These are phyloP conservation scores for Acanthamoeba sp. DNA, from an alignment of 208 protist species.

Conservation along the genomic window DNA sequence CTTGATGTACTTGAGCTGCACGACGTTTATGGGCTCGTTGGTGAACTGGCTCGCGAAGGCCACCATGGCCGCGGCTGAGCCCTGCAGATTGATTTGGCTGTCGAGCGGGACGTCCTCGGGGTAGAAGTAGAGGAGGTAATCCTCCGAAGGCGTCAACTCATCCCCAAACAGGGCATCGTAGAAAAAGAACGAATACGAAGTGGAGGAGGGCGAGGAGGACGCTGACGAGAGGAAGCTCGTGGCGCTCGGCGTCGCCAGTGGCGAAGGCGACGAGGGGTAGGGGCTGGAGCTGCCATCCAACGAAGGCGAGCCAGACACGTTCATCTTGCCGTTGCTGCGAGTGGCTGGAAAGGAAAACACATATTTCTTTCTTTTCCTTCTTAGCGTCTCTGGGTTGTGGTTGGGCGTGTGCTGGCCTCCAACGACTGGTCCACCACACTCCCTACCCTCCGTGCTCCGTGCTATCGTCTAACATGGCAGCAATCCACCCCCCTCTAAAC, in stretches of 20 bases:
- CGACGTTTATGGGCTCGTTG: conserved; percentile 14
- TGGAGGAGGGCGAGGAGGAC: neutral
- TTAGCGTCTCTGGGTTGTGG: too few relatives aligned
- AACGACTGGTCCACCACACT: too few relatives aligned
- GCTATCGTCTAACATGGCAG: too few relatives aligned
- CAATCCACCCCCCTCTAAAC: too few relatives aligned
- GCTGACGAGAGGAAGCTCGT: conserved; percentile 4
- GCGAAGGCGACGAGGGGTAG: neutral
- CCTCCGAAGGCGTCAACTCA: neutral
- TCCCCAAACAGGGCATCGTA: conserved; percentile 5
- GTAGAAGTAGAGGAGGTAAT: conserved; percentile 64
- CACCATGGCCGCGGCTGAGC: neutral
- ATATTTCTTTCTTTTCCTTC: neutral
- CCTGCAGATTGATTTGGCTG: conserved; percentile 23
- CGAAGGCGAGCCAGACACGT: neutral
- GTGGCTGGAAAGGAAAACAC: neutral
- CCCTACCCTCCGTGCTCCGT: too few relatives aligned
- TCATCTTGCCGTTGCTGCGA: neutral
- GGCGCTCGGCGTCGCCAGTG: neutral
- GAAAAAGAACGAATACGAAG: conserved; percentile 31
- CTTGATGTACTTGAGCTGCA: conserved; percentile 13
- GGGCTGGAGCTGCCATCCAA: neutral
- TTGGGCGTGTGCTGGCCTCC: too few relatives aligned
- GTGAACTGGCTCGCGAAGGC: conserved; percentile 44
- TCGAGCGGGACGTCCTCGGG: conserved; percentile 40